Evolutionary conservation across 2,329 filamentous ascomycete species (phyloP), one percentile per base, ranked within the genome.

Genomic region (Lanzia echinophila): DNA sequence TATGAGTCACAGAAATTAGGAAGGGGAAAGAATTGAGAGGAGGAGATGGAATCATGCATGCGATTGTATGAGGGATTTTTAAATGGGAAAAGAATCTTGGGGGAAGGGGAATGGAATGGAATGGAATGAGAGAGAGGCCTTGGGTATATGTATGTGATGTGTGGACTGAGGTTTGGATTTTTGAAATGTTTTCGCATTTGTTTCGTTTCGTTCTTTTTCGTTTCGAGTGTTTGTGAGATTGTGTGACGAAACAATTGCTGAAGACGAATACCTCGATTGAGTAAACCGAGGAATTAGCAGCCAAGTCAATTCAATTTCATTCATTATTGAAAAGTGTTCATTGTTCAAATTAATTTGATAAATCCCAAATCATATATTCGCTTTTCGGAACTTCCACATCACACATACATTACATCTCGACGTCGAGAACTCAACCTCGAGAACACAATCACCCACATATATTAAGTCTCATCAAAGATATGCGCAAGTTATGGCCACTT

Each of bases 401-500:
- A 13, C 36, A 39, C 19, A 39, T 17, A 39, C n/a, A 6, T 39
- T 39, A 39, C 7, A 15, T 6, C 36, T 17, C 19, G 19, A 39
- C 36, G 19, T 17, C n/a, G 36, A 39, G 36, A 39, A 10, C 36
- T 39, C 36, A 17, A 39, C 19, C n/a, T 39, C 36, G 19, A 17
- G 36, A 39, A 17, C 36, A 39, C 19, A 17, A 17, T 17, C 36
- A n/a, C 19, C 36, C 36, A 17, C 36, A 17, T 17, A 39, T 39
- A 15, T 17, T 17, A 39, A 17, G 36, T 19, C 15, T 39, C 19
- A 20, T 22, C 12, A 13, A 60, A 60, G 64, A 66, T 44, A 68
- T 66, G 65, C 60, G 62, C 60, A 63, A 66, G 65, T 62, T 65
- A 69, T 69, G 67, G 66, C 67, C 53, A 48, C 49, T 42, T 41